Percentiles rank a stretch among this genome's conserved stretches.
Conservation (phyloP, 208 protist species). For the Angomonas desouzai region DNA sequence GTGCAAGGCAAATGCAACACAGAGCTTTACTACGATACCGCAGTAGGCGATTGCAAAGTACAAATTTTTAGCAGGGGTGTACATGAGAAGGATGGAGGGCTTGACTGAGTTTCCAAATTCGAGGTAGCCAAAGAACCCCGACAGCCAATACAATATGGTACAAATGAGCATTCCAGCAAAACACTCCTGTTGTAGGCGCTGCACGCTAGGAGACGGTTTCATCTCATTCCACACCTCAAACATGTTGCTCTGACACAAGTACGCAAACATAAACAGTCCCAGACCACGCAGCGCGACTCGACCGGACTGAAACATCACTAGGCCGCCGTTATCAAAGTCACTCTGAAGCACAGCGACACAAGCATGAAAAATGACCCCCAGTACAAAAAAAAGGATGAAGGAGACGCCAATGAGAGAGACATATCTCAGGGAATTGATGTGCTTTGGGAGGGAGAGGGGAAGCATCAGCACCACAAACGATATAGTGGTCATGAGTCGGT, state of each 20-base stretch:
- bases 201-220: conserved; percentile 26
- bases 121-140: conserved; percentile 69
- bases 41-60: conserved; percentile 69
- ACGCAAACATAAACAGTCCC: conserved; percentile 61
- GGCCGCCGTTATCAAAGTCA: conserved; percentile 19
- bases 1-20: conserved; percentile 68
- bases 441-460: conserved; percentile 58
- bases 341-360: conserved; percentile 21
- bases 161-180: conserved; percentile 59
- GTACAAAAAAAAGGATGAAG: conserved; percentile 69
- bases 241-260: conserved; percentile 62
- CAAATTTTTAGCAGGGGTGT: conserved; percentile 41
- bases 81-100: conserved; percentile 57
- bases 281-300: conserved; percentile 38
- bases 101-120: conserved; percentile 47
- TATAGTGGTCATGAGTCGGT: conserved; percentile 35
- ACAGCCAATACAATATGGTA: conserved; percentile 63
- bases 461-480: conserved; percentile 66
- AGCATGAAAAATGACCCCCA: conserved; percentile 56
- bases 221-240: conserved; percentile 63
- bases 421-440: conserved; percentile 79
- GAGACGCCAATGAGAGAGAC: conserved; percentile 55
- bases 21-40: conserved; percentile 61
- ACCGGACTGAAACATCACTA: conserved; percentile 30
- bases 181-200: conserved; percentile 39